Evolutionary conservation across 2,329 filamentous ascomycete species (phyloP).

Genomic region (Trichoderma lentiforme): DNA sequence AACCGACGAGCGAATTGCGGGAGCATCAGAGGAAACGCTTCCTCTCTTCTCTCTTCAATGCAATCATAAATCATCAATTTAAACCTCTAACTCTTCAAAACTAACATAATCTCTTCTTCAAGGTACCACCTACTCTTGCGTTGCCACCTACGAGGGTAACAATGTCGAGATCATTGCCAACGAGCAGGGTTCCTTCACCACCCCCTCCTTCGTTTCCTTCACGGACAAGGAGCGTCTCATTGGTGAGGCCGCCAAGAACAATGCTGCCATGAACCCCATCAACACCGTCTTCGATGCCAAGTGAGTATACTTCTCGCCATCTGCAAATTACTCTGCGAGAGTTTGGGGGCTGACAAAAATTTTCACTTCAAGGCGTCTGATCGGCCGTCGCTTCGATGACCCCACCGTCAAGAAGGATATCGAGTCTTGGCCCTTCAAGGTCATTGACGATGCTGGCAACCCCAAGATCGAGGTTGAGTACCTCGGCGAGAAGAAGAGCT

Average conservation of each 20-base stretch:
- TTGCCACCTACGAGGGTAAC: slow-evolving; percentile 98
- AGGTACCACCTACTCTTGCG: slow-evolving; percentile 99
- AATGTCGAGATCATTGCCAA: slow-evolving; percentile 99
- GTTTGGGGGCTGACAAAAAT: slow-evolving; percentile 19
- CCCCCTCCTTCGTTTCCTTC: slow-evolving; percentile 98
- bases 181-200: slow-evolving; percentile 99
- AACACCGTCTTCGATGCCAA: slow-evolving; percentile 99
- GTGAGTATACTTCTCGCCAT: slow-evolving; percentile 50
- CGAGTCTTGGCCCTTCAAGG: slow-evolving; percentile 99
- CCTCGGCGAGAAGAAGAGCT: slow-evolving; percentile 89
- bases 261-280: slow-evolving; percentile 97
- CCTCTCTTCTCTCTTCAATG: not conserved
- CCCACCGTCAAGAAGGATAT: slow-evolving; percentile 98
- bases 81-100: not conserved
- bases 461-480: slow-evolving; percentile 95
- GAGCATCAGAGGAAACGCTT: not conserved
- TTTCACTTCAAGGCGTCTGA: slow-evolving; percentile 72
- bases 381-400: slow-evolving; percentile 93
- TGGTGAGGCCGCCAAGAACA: slow-evolving; percentile 99
- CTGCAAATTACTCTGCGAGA: not conserved
- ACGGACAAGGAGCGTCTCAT: slow-evolving; percentile 98
- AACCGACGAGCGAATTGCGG: not conserved
- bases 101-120: slow-evolving; percentile 19
- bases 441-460: slow-evolving; percentile 82
- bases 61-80: not conserved